phyloP scores from a whole-genome alignment of 2,329 filamentous ascomycete species.

The Epichloe typhina region DNA sequence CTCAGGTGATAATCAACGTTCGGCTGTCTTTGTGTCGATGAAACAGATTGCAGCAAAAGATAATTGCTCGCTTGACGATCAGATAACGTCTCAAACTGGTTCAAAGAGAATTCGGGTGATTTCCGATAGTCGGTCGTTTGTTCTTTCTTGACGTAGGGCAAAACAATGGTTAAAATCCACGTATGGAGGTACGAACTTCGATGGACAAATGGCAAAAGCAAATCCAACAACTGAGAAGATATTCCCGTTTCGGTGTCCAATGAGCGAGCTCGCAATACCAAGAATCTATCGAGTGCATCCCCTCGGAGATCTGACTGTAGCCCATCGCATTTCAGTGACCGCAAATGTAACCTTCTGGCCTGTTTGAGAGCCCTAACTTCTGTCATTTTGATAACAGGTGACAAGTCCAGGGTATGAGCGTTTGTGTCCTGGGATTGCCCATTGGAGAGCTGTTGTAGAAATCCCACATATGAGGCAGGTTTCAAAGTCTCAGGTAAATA shows the following conservation, averaged over 20 bases:
- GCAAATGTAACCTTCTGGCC: conserved; percentile 48
- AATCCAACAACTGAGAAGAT: conserved; percentile 50
- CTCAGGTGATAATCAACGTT: conserved; percentile 51
- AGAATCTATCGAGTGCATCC: conserved; percentile 48
- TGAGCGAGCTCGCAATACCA: conserved; percentile 53
- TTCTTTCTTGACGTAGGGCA: conserved; percentile 56
- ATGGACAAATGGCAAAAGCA: conserved; percentile 55
- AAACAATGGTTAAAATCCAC: conserved; percentile 55
- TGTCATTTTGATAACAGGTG: conserved; percentile 42
- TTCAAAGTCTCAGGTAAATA: conserved; percentile 61
- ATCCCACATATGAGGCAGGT: conserved; percentile 47
- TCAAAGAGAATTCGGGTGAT: conserved; percentile 37
- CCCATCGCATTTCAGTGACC: conserved; percentile 40
- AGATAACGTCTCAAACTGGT: conserved; percentile 48
- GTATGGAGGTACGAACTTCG: conserved; percentile 46
- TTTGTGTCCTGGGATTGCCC: conserved; percentile 28
- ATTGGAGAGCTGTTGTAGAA: conserved; percentile 44
- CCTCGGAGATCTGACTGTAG: conserved; percentile 32
- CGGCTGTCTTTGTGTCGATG: conserved; percentile 22
- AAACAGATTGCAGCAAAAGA: conserved; percentile 45
- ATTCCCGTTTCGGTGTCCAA: conserved; percentile 64
- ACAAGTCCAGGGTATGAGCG: conserved; percentile 37
- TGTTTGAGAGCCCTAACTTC: conserved; percentile 52
- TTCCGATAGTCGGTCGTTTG: conserved; percentile 53
- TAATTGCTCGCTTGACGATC: conserved; percentile 46